Percentiles rank a stretch among this genome's conserved stretches.
phyloP scores from a whole-genome alignment of 2,329 filamentous ascomycete genomes.

The Sporothrix brunneoviolacea region DNA sequence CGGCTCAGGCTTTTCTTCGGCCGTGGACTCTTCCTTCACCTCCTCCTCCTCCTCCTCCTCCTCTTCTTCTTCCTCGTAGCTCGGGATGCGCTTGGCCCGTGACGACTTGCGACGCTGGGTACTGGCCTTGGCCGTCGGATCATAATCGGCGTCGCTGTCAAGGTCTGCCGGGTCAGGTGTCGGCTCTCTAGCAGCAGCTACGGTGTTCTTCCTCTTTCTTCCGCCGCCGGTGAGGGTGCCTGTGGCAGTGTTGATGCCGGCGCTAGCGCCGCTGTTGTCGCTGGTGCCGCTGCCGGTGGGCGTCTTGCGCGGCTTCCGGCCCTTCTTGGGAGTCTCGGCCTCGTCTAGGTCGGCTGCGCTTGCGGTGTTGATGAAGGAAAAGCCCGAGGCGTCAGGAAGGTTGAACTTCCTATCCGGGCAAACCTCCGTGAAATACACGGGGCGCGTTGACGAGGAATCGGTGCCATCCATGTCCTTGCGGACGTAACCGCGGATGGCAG shows the following conservation, averaged over 20 bases:
- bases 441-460: conserved; percentile 23
- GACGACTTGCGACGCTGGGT: conserved; percentile 1
- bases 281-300: too few relatives aligned
- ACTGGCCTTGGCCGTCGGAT: neutral
- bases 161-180: conserved; percentile 14
- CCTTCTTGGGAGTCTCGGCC: neutral
- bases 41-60: conserved; percentile 4
- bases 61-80: conserved; percentile 3
- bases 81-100: neutral
- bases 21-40: neutral
- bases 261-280: neutral
- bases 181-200: too few relatives aligned
- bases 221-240: too few relatives aligned
- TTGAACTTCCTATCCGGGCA: conserved; percentile 28
- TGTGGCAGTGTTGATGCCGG: neutral
- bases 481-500: conserved; percentile 28
- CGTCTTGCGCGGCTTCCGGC: neutral
- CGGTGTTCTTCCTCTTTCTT: too few relatives aligned
- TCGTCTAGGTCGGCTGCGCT: neutral
- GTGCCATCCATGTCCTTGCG: conserved; percentile 21
- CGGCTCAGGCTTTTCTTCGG: too few relatives aligned
- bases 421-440: conserved; percentile 28
- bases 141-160: conserved; percentile 17
- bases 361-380: neutral
- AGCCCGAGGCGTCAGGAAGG: conserved; percentile 23